Conservation (phyloP, 169 alveolate genomes). For the Perkinsus chesapeaki region DNA sequence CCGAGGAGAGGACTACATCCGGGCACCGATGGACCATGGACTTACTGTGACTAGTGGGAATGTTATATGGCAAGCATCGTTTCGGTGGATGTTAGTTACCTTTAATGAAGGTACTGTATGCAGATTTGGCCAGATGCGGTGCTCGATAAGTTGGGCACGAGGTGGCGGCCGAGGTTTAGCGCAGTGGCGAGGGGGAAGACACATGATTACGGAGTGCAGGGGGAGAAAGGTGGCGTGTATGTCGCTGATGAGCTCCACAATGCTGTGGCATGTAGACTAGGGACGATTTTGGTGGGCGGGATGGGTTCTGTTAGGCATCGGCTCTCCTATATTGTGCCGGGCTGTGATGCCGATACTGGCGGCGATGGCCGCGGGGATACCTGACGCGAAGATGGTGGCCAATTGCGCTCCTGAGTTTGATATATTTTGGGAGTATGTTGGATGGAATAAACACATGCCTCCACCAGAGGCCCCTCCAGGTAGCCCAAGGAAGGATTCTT, state of each 20-base stretch:
- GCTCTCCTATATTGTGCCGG: background rate
- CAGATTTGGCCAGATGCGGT: background rate
- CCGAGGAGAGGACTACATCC: background rate
- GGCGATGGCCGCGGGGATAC: background rate
- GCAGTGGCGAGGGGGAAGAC: background rate
- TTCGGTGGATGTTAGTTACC: background rate
- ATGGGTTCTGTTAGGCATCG: background rate
- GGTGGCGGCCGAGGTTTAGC: background rate
- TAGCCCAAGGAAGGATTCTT: background rate
- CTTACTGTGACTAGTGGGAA: background rate
- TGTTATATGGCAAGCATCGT: background rate
- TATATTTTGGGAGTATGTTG: background rate
- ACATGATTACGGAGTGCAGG: background rate
- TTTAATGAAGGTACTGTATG: background rate
- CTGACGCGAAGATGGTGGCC: background rate
- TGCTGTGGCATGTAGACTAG: background rate
- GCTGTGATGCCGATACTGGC: background rate
- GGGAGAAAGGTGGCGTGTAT: background rate
- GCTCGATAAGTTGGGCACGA: background rate
- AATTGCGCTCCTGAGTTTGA: background rate
- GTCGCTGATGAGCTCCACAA: background rate
- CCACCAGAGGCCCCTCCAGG: slow-evolving; percentile 2
- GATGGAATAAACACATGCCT: background rate
- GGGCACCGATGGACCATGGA: background rate
- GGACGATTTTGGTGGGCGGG: background rate